Percentiles rank a stretch among this genome's conserved stretches.
Evolutionary conservation across 2,329 filamentous ascomycete species (phyloP).

Genomic region (Rugonectria rugulosa): DNA sequence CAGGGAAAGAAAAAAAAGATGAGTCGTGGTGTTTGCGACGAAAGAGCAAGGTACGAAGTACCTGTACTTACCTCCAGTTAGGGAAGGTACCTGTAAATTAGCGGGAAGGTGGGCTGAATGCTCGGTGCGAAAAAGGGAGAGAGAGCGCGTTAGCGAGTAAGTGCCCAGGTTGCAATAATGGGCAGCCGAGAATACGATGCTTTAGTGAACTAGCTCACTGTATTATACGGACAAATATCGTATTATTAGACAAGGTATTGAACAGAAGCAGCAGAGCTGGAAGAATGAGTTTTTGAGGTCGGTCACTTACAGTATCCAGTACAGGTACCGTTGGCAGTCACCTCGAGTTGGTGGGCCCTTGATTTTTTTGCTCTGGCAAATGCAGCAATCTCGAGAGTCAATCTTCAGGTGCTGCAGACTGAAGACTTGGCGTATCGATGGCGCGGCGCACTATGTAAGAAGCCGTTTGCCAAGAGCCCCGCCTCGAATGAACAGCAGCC

Average conservation of each 20-base stretch:
- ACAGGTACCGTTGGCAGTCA: no score
- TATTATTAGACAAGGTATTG: no score
- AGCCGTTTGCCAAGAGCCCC: slow-evolving; percentile 25
- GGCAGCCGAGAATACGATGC: no score
- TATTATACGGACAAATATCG: no score
- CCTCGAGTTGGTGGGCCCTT: no score
- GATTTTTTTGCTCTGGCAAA: no score
- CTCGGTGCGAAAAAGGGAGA: neutral
- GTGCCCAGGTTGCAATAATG: neutral
- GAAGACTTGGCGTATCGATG: neutral
- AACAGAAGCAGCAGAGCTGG: no score
- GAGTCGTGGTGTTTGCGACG: slow-evolving; percentile 20
- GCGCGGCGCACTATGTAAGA: neutral
- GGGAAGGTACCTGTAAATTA: slow-evolving; percentile 7
- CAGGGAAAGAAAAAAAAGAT: slow-evolving; percentile 24
- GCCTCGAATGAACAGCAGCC: neutral
- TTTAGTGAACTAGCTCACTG: no score
- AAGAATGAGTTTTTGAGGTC: no score
- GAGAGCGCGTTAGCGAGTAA: no score
- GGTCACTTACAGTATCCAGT: no score
- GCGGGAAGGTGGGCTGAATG: slow-evolving; percentile 30
- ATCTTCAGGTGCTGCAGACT: neutral
- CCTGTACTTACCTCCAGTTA: no score
- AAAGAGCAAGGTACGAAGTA: slow-evolving; percentile 2
- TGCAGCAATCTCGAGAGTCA: neutral